Base-by-base conservation (phyloP, 106 monocot species). In the Apostasia shenzhenica region DNA sequence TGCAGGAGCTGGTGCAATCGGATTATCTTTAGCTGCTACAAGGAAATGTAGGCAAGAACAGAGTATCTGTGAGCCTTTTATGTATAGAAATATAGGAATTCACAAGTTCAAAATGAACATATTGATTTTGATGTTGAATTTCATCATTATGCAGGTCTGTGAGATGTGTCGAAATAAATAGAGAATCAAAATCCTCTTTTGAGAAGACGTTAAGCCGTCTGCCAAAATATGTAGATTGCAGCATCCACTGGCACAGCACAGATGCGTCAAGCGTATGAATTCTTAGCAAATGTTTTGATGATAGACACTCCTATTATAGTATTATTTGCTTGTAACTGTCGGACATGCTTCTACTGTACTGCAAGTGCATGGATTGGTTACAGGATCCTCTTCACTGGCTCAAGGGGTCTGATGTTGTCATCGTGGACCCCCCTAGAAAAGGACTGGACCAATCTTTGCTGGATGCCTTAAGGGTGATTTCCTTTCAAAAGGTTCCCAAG, bases 341-440 rank as follows among this genome's bases (percentile, higher is more conserved):
- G 41, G 55, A 45, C 51, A 41, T 63, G 46, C 63, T 41, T 52
- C 41, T 70, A 48, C 0, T 59, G 0, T 66, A 10, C 77, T 6
- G 41, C 54, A 41, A 51, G 50, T 42, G 66, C 53, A 54, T 70
- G 63, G 49, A 56, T 60, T 62, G 67, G 69, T 40, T 59, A 47
- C 75, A 99, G 97, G 97, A 99, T 72, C 92, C 92, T 53, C 64
- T 87, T 79, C 87, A 90, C 65, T 99, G 97, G 97, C 77, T 99
- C 7, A 79, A 87, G 72, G 92, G 97, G 48, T 81, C 97, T 76
- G 86, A 90, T 79, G 85, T 99, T 41, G 80, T 92, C 68, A 74
- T 99, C 73, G 92, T 99, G n/a, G 97, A 99, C 87, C 97, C 97
- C 72, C 97, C 97, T 0, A 89, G 92, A 79, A 99, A 99, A 85